These are phyloP conservation scores for Fusarium cicatricum DNA, from an alignment of 2,329 filamentous ascomycete genomes.

Conservation along the genomic window DNA sequence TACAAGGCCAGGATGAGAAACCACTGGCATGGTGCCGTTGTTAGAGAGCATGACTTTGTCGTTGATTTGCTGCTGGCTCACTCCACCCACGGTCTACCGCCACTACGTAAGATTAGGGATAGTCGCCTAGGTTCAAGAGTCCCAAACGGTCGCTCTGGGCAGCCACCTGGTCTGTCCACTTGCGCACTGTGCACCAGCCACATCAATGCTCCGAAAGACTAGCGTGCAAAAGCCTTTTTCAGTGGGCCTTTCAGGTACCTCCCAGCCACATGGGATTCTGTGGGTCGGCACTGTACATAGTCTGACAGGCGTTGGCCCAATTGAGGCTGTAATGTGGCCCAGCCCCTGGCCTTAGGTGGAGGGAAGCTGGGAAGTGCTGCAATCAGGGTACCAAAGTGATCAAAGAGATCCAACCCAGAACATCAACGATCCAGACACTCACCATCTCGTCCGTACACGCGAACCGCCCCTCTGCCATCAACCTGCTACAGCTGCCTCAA, in stretches of 20 bases:
- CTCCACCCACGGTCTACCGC: not conserved
- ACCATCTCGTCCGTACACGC: constrained; percentile 17
- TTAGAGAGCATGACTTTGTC: not conserved
- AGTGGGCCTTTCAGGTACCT: constrained; percentile 23
- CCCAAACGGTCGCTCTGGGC: not conserved
- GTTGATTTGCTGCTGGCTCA: not conserved
- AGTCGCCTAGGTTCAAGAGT: no score
- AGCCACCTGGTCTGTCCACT: constrained; percentile 3
- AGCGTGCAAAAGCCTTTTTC: constrained; percentile 30
- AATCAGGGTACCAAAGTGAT: constrained; percentile 18
- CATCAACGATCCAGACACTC: constrained; percentile 23
- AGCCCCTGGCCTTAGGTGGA: constrained; percentile 31
- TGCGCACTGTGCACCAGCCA: constrained; percentile 36
- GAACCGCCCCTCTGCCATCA: constrained; percentile 8
- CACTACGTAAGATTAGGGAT: not conserved
- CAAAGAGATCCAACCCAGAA: constrained; percentile 20
- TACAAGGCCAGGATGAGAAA: not conserved
- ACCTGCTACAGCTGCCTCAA: constrained; percentile 29
- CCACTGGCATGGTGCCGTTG: constrained; percentile 5
- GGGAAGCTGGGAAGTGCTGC: constrained; percentile 34
- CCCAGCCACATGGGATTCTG: constrained; percentile 36
- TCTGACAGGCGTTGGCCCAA: constrained; percentile 36
- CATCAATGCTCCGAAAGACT: constrained; percentile 20
- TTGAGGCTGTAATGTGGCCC: constrained; percentile 33
- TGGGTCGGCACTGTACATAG: constrained; percentile 33